Evolutionary conservation across 2,329 filamentous ascomycete genomes (phyloP), one percentile per base, ranked within the genome.

Genomic region (Fusarium sp.): DNA sequence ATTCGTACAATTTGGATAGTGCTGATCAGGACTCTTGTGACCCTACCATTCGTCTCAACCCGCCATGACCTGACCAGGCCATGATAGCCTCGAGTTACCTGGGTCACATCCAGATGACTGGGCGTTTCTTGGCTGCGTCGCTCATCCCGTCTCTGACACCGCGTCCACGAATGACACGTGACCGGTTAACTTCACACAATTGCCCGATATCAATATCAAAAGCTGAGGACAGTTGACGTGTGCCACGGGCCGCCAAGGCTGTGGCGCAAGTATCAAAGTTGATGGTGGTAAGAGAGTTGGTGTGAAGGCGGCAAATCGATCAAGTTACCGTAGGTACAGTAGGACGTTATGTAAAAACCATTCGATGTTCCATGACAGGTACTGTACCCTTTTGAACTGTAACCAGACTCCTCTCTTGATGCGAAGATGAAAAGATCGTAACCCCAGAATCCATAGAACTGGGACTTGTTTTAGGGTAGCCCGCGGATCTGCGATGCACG

Each of bases 61-160:
- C 22, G 7, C 15, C 38, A 28, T 21, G 36, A 38, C 13, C 26
- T 49, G 34, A 11, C 14, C 10, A 39, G 36, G 17, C 22, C 19
- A 21, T 17, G 40, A 28, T 34, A 39, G 10, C 14, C 24, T n/a
- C 21, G 10, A 50, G 39, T 38, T 57, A 33, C 40, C n/a, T 43
- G 31, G 45, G 50, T 49, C 56, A 19, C 44, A 49, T 47, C 42
- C 43, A 24, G 21, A 26, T 55, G 44, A 43, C 31, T 21, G 31
- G 44, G 43, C 22, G n/a, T 10, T 39, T 59, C 61, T 67, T 69
- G 52, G 62, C 57, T 64, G 38, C 49, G 21, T 69, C 62, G 67
- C 62, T 31, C 33, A 57, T 52, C 55, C 66, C 66, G 62, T 31
- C 38, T 28, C 38, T 50, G 28, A 22, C 14, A 24, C 45, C 43